Base-by-base conservation (phyloP, 2,329 filamentous ascomycete genomes). In the Xylariaceae sp. region DNA sequence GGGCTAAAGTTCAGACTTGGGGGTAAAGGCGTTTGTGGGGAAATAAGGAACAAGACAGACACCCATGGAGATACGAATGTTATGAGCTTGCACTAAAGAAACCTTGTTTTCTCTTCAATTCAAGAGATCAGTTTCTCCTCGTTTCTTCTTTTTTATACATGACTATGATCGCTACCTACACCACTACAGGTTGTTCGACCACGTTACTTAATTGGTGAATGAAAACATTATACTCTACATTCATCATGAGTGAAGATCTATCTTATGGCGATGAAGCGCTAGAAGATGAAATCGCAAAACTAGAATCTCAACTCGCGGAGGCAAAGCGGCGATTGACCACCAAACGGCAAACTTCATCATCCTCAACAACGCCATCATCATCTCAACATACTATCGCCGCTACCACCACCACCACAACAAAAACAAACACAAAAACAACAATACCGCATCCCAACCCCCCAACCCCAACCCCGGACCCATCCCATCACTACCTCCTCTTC, bases 401-500 rank as follows among this genome's bases (percentile, higher is more conserved):
- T 19, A 19, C 19, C 19, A 19, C 19, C 19, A 19, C 19, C 19
- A 19, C 19, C 19, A 19, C 19, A 19, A 19, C 1, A 19, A 19
- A 19, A 19, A 19, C 19, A 19, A 19, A 19, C 19, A 19, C 19
- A 19, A 19, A 19, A 19, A 19, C 19, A 19, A 19, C 19, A 19
- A 19, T 19, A 19, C 19, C 19, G 19, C 19, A 19, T 19, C 19
- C 19, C 19, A 19, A 19, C 19, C 19, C 19, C 19, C 19, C 19
- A 19, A 19, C 19, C 19, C 19, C 19, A 1, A 19, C 19, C 19
- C 19, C 19, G 19, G 54, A 42, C 47, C 55, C 67, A n/a, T 58
- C 67, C 12, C 64, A 79, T 31, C 89, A 92, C 71, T 85, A 87
- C 61, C 80, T 91, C 39, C 81, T 92, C 34, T 78, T 94, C 3